Percentiles rank a stretch among this genome's conserved stretches.
Evolutionary conservation across 2,329 filamentous ascomycete species (phyloP).

Genomic region (Tricladium varicosporioides): DNA sequence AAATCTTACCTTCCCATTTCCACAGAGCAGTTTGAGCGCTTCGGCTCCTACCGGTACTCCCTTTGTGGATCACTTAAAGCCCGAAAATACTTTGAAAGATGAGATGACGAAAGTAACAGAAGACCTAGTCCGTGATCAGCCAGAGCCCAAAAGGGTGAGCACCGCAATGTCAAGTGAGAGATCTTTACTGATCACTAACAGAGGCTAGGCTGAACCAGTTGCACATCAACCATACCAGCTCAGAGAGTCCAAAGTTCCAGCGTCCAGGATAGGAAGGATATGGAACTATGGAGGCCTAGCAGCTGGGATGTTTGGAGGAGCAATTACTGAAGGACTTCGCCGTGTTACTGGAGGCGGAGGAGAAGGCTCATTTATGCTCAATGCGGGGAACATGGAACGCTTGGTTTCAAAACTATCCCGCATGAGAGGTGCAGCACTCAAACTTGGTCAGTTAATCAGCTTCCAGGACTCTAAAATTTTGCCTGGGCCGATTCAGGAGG

Average conservation of each 20-base stretch:
- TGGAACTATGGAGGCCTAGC: constrained; percentile 96
- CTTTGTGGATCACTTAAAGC: constrained; percentile 1
- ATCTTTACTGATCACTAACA: constrained; percentile 46
- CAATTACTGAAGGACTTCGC: constrained; percentile 80
- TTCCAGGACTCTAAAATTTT: constrained; percentile 97
- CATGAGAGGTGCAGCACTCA: constrained; percentile 96
- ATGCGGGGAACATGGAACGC: constrained; percentile 85
- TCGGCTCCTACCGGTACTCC: not conserved
- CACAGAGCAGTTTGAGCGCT: no score
- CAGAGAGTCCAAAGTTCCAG: constrained; percentile 85
- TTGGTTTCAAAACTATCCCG: constrained; percentile 89
- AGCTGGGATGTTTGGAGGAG: constrained; percentile 92
- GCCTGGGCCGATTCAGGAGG: constrained; percentile 79
- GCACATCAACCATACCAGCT: constrained; percentile 59
- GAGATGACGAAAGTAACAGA: constrained; percentile 46
- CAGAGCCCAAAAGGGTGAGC: constrained; percentile 30
- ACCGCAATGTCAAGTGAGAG: constrained; percentile 15
- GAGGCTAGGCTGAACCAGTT: constrained; percentile 28
- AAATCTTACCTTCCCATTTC: no score
- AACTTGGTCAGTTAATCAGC: constrained; percentile 96
- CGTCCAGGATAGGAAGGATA: constrained; percentile 79
- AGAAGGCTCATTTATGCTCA: constrained; percentile 79
- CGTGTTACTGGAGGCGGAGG: constrained; percentile 70
- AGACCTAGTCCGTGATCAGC: constrained; percentile 39
- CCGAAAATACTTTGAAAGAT: constrained; percentile 26